Evolutionary conservation across 2,329 filamentous ascomycete species (phyloP).

Genomic region (Diaporthe helianthi): DNA sequence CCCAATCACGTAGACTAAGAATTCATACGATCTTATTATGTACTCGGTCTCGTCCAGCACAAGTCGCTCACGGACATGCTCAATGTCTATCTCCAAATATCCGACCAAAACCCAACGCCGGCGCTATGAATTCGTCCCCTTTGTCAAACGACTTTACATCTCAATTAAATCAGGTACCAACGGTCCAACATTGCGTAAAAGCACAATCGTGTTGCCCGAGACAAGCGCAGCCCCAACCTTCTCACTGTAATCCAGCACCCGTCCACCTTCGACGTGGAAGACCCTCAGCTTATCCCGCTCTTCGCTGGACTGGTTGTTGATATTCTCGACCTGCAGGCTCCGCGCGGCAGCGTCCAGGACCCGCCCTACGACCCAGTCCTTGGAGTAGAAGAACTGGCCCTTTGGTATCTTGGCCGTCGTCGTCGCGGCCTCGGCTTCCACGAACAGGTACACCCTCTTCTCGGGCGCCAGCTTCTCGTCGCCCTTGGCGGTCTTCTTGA

Average conservation of each 20-base stretch:
- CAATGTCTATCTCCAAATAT: background rate
- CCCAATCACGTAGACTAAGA: background rate
- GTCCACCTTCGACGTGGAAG: slow-evolving; percentile 91
- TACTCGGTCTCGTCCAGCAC: background rate
- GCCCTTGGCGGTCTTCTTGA: slow-evolving; percentile 90
- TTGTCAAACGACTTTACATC: slow-evolving; percentile 41
- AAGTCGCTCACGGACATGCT: background rate
- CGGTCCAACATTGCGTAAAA: slow-evolving; percentile 85
- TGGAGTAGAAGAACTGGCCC: slow-evolving; percentile 80
- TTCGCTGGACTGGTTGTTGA: slow-evolving; percentile 79
- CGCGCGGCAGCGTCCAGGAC: slow-evolving; percentile 81
- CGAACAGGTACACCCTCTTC: slow-evolving; percentile 88
- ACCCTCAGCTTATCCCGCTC: slow-evolving; percentile 84
- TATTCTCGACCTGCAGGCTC: slow-evolving; percentile 78
- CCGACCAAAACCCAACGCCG: slow-evolving; percentile 23
- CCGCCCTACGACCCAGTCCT: slow-evolving; percentile 89
- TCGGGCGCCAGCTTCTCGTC: slow-evolving; percentile 81
- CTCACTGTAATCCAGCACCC: slow-evolving; percentile 86
- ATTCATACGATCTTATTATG: background rate
- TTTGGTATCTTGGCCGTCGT: slow-evolving; percentile 83
- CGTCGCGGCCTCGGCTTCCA: slow-evolving; percentile 89
- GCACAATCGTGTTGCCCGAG: slow-evolving; percentile 88
- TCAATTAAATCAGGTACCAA: slow-evolving; percentile 73
- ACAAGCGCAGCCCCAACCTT: slow-evolving; percentile 77
- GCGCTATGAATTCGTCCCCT: slow-evolving; percentile 20